phyloP scores from a whole-genome alignment of 2,329 filamentous ascomycete genomes.

The Diatrype stigma region DNA sequence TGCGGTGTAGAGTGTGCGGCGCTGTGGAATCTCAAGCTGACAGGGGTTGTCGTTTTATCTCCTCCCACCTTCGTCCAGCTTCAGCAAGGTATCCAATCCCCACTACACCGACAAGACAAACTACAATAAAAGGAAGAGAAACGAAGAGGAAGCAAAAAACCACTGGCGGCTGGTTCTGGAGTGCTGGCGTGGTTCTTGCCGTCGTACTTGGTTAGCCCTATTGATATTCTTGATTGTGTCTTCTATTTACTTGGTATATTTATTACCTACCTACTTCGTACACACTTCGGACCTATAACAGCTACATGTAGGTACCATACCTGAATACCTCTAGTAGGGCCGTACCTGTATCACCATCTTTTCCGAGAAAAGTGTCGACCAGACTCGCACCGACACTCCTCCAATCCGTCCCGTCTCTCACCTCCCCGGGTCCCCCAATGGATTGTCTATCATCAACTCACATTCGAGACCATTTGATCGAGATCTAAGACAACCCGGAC shows the following conservation, averaged over 20 bases:
- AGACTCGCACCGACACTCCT: background rate
- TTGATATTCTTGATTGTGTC: background rate
- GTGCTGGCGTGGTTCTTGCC: background rate
- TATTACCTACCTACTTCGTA: background rate
- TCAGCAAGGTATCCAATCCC: no score
- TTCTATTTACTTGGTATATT: background rate
- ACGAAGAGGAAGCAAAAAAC: background rate
- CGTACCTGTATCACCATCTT: conserved; percentile 15
- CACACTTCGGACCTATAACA: no score
- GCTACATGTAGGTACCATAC: no score
- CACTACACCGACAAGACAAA: background rate
- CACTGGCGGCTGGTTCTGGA: background rate
- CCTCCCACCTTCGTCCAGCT: no score
- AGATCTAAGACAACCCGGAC: no score
- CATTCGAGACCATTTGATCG: background rate
- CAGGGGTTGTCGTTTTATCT: no score
- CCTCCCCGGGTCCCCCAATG: background rate
- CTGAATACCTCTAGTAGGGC: conserved; percentile 6
- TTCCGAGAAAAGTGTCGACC: background rate
- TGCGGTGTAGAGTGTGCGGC: no score
- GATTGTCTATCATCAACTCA: background rate
- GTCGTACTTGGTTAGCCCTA: background rate
- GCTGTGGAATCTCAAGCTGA: no score
- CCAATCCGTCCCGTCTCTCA: background rate
- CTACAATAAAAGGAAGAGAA: background rate